Conservation (phyloP, 768 basidiomycete genomes). For the Auricularia sp. region DNA sequence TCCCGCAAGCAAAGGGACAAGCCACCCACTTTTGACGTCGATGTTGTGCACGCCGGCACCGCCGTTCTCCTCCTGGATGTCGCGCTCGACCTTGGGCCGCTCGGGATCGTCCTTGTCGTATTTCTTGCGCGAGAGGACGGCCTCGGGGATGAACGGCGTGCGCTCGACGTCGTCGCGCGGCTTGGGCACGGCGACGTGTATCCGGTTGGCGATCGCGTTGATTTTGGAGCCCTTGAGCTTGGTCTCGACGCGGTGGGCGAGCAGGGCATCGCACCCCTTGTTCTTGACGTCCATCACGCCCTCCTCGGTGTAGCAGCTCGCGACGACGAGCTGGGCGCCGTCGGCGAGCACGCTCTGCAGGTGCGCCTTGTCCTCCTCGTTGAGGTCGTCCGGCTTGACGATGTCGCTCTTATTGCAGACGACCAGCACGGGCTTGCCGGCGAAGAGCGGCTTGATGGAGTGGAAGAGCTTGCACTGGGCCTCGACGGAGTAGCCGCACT, state of each 20-base stretch:
- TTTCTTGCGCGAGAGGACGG: constrained; percentile 62
- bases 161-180: constrained; percentile 84
- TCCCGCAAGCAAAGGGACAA: background rate
- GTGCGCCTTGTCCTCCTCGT: constrained; percentile 61
- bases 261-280: constrained; percentile 87
- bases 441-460: constrained; percentile 96
- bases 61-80: constrained; percentile 77
- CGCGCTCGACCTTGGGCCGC: constrained; percentile 62
- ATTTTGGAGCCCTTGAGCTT: constrained; percentile 93
- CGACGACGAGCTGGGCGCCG: constrained; percentile 65
- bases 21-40: constrained; percentile 71
- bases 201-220: constrained; percentile 85
- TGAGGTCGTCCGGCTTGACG: constrained; percentile 74
- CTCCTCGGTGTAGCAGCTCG: constrained; percentile 93
- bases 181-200: constrained; percentile 90
- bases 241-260: constrained; percentile 87
- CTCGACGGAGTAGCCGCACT: constrained; percentile 95
- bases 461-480: constrained; percentile 98
- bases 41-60: constrained; percentile 87
- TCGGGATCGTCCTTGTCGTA: constrained; percentile 83
- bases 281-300: constrained; percentile 97
- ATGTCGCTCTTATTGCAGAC: constrained; percentile 99
- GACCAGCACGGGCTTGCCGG: constrained; percentile 83
- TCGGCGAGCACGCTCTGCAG: constrained; percentile 85
- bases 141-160: constrained; percentile 82